Evolutionary conservation across 768 basidiomycete species (phyloP).

Genomic region (Hypsizygus marmoreus): DNA sequence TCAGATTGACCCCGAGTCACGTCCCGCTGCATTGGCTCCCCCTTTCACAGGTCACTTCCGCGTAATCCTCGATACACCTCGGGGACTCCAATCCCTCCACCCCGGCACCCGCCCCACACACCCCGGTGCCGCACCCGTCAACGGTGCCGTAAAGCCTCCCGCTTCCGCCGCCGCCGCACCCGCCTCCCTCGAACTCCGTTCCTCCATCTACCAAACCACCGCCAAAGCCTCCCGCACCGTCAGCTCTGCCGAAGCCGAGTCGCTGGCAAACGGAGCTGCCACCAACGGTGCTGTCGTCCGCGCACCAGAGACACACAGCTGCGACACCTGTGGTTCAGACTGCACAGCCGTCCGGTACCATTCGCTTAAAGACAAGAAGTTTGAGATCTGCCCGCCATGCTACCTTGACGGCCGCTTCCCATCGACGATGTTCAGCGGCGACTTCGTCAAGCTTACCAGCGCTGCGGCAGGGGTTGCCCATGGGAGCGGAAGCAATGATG

Average conservation of each 20-base stretch:
- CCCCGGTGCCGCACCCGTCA: conserved; percentile 33
- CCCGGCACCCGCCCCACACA: conserved; percentile 67
- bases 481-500: conserved; percentile 47
- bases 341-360: conserved; percentile 90
- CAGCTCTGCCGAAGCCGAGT: conserved; percentile 64
- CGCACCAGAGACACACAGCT: conserved; percentile 52
- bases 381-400: conserved; percentile 88
- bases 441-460: conserved; percentile 85
- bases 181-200: conserved; percentile 85
- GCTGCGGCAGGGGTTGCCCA: conserved; percentile 40
- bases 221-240: conserved; percentile 80
- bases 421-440: conserved; percentile 92
- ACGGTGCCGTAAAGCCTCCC: conserved; percentile 45
- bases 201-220: conserved; percentile 86
- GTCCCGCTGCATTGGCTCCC: conserved; percentile 91
- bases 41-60: conserved; percentile 99
- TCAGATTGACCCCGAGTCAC: conserved; percentile 95
- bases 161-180: conserved; percentile 43
- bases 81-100: conserved; percentile 92
- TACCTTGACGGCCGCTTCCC: conserved; percentile 98
- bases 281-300: conserved; percentile 45
- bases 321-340: conserved; percentile 95
- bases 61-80: conserved; percentile 94
- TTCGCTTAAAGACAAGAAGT: conserved; percentile 88
- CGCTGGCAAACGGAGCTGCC: conserved; percentile 58